These are phyloP conservation scores for Ophiostoma sp. DNA, from an alignment of 2,329 filamentous ascomycete genomes.

Conservation along the genomic window DNA sequence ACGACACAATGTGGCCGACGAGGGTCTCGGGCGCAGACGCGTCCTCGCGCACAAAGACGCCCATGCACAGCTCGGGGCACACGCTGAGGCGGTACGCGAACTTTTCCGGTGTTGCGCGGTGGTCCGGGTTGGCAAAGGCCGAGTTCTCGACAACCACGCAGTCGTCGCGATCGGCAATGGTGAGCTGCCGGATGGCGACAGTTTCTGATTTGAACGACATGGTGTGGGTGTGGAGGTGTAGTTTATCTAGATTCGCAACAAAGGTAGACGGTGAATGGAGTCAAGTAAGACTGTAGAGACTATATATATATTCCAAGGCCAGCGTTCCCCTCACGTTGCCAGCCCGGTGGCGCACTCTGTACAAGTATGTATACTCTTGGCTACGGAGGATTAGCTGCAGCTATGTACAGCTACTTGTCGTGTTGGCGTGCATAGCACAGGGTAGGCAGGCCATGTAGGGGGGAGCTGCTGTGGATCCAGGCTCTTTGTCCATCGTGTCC, in stretches of 20 bases:
- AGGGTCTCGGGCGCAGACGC: constrained; percentile 47
- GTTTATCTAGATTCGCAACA: too few relatives aligned
- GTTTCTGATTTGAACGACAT: background rate
- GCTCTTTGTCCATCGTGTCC: background rate
- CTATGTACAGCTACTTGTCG: background rate
- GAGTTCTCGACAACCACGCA: constrained; percentile 52
- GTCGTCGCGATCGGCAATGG: constrained; percentile 58
- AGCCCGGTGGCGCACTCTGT: background rate
- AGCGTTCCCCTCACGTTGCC: background rate
- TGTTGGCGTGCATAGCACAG: background rate
- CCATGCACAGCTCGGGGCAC: constrained; percentile 72
- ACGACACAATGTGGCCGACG: constrained; percentile 72
- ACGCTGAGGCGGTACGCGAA: constrained; percentile 69
- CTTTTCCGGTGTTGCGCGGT: constrained; percentile 51
- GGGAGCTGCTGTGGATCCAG: constrained; percentile 3
- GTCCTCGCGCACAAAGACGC: constrained; percentile 53
- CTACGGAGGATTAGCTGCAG: background rate
- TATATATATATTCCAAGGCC: background rate
- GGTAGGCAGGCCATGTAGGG: background rate
- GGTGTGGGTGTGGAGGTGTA: background rate
- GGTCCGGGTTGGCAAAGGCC: constrained; percentile 46
- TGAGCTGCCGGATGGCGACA: constrained; percentile 64
- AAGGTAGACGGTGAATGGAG: background rate
- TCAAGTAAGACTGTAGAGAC: background rate
- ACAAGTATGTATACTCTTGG: background rate